Conservation (phyloP, 192 early-diverging fungal species). For the Backusella tuberculispora region DNA sequence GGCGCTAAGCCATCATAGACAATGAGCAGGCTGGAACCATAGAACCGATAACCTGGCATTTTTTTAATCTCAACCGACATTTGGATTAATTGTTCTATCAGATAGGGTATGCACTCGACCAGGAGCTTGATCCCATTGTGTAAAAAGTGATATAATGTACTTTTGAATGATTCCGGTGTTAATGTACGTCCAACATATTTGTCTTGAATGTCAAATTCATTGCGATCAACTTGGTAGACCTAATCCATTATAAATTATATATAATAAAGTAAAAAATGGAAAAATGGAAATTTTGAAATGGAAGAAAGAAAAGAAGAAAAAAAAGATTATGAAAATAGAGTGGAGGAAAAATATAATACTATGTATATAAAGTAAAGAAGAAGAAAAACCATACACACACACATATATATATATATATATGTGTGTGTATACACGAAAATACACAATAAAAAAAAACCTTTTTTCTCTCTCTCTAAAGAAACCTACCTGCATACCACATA, state of each 20-base stretch:
- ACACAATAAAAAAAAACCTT: neutral
- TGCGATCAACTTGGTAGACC: neutral
- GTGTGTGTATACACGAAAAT: too few species aligned
- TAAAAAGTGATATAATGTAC: slow-evolving; percentile 80
- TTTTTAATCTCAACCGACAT: slow-evolving; percentile 73
- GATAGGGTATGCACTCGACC: slow-evolving; percentile 74
- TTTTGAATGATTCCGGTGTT: slow-evolving; percentile 77
- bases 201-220: slow-evolving; percentile 52
- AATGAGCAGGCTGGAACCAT: slow-evolving; percentile 86
- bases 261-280: too few species aligned
- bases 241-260: neutral
- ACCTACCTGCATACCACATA: slow-evolving; percentile 95
- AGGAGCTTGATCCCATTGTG: slow-evolving; percentile 82
- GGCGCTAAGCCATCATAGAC: slow-evolving; percentile 79
- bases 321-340: slow-evolving; percentile 10
- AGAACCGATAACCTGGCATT: slow-evolving; percentile 87
- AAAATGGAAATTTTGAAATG: too few species aligned
- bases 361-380: too few species aligned
- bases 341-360: slow-evolving; percentile 1
- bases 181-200: slow-evolving; percentile 94
- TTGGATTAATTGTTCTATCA: slow-evolving; percentile 72
- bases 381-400: neutral
- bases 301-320: neutral
- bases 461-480: neutral
- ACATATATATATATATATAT: too few species aligned